phyloP scores from a whole-genome alignment of 805 yeast species.

The Scheffersomyces ergatensis region DNA sequence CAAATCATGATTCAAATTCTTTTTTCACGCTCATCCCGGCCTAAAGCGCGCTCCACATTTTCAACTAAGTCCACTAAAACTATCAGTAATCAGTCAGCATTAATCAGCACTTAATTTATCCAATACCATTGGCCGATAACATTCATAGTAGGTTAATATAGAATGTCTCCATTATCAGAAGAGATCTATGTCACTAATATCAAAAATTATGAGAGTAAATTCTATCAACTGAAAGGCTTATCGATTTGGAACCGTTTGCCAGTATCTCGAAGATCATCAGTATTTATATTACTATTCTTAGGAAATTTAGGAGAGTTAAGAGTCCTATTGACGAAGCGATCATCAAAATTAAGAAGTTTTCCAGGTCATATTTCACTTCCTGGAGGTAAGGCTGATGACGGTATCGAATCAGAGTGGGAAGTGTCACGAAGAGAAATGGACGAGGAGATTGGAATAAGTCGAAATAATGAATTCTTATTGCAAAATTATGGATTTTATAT shows the following conservation, averaged over 20 bases:
- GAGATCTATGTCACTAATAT: slow-evolving; percentile 11
- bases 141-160: too few relatives aligned
- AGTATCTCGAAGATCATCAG: slow-evolving; percentile 69
- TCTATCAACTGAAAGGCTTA: slow-evolving; percentile 24
- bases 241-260: slow-evolving; percentile 70
- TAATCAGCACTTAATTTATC: too few relatives aligned
- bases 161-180: slow-evolving; percentile 6
- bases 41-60: too few relatives aligned
- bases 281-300: slow-evolving; percentile 67
- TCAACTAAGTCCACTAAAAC: too few relatives aligned
- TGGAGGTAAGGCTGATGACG: slow-evolving; percentile 85
- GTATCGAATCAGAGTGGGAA: slow-evolving; percentile 62
- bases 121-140: too few relatives aligned
- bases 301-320: slow-evolving; percentile 74
- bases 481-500: slow-evolving; percentile 52
- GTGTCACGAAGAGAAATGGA: slow-evolving; percentile 80
- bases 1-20: too few relatives aligned
- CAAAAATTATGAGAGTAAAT: slow-evolving; percentile 25
- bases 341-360: slow-evolving; percentile 65
- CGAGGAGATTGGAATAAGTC: slow-evolving; percentile 80
- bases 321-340: slow-evolving; percentile 76
- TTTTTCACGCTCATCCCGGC: too few relatives aligned
- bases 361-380: slow-evolving; percentile 92
- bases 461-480: slow-evolving; percentile 42
- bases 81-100: too few relatives aligned